These are phyloP conservation scores for Rhynchospora pubera DNA, from an alignment of 176 grass and related monocot species.

Conservation along the genomic window DNA sequence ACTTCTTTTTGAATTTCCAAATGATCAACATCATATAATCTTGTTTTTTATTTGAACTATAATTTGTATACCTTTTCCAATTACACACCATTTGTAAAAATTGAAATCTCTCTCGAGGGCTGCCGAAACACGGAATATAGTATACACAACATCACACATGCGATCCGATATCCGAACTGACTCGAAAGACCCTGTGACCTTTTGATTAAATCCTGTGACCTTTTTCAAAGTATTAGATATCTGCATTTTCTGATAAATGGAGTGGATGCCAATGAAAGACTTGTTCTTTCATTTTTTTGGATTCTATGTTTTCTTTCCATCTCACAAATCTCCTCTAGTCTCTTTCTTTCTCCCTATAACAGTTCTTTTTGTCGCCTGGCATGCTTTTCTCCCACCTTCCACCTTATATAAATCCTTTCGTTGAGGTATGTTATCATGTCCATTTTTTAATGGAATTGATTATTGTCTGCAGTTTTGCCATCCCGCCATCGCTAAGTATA, in stretches of 20 bases:
- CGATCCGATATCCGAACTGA: too few relatives aligned
- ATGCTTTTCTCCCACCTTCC: neutral
- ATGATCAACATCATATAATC: too few relatives aligned
- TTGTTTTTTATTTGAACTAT: too few relatives aligned
- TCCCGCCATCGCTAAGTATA: too few relatives aligned
- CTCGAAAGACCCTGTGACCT: too few relatives aligned
- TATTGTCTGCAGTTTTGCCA: too few relatives aligned
- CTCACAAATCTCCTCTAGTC: neutral
- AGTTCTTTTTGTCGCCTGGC: neutral
- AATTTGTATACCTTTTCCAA: too few relatives aligned
- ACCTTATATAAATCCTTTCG: constrained; percentile 3
- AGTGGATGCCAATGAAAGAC: neutral
- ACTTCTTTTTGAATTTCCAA: too few relatives aligned
- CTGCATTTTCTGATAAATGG: neutral
- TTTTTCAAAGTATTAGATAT: neutral
- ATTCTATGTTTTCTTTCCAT: neutral
- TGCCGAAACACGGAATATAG: too few relatives aligned
- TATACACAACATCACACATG: too few relatives aligned
- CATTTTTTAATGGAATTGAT: neutral
- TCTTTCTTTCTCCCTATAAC: neutral
- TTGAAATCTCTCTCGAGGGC: too few relatives aligned
- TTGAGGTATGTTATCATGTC: neutral
- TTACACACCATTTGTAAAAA: too few relatives aligned
- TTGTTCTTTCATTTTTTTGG: neutral
- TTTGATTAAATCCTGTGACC: neutral